Evolutionary conservation across 208 protist genomes (phyloP).

Genomic region (Leptomonas pyrrhocoris): DNA sequence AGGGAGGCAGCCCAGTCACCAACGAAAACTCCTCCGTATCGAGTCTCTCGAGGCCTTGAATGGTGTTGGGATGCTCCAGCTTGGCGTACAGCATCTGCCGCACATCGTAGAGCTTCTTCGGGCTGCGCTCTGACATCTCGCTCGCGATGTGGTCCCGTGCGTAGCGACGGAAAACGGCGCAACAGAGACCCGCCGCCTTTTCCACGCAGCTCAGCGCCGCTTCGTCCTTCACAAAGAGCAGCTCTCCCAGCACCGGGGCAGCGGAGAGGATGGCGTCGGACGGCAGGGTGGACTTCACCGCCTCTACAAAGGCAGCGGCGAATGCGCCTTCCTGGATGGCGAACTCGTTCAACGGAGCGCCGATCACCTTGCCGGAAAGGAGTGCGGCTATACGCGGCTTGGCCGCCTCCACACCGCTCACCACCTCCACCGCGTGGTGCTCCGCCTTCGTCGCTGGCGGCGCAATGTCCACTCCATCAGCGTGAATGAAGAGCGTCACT

Average conservation of each 20-base stretch:
- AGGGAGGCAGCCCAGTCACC: conserved; percentile 67
- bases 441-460: conserved; percentile 23
- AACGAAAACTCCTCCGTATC: conserved; percentile 65
- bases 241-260: conserved; percentile 68
- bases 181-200: conserved; percentile 82
- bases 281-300: conserved; percentile 34
- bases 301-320: conserved; percentile 40
- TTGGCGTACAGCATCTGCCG: conserved; percentile 68
- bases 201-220: conserved; percentile 62
- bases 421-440: conserved; percentile 17
- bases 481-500: conserved; percentile 53
- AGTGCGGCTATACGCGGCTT: conserved; percentile 28
- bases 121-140: conserved; percentile 51
- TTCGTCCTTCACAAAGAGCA: conserved; percentile 87
- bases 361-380: conserved; percentile 43
- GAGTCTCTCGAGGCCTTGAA: conserved; percentile 75
- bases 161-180: conserved; percentile 76
- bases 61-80: conserved; percentile 70
- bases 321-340: conserved; percentile 78
- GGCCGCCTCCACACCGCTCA: conserved; percentile 13
- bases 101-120: conserved; percentile 65
- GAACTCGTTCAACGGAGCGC: conserved; percentile 72
- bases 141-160: conserved; percentile 57
- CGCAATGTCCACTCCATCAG: conserved; percentile 21
- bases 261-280: conserved; percentile 50